Conservation (phyloP, 2,329 filamentous ascomycete species). For the Sporothrix euskadiensis region DNA sequence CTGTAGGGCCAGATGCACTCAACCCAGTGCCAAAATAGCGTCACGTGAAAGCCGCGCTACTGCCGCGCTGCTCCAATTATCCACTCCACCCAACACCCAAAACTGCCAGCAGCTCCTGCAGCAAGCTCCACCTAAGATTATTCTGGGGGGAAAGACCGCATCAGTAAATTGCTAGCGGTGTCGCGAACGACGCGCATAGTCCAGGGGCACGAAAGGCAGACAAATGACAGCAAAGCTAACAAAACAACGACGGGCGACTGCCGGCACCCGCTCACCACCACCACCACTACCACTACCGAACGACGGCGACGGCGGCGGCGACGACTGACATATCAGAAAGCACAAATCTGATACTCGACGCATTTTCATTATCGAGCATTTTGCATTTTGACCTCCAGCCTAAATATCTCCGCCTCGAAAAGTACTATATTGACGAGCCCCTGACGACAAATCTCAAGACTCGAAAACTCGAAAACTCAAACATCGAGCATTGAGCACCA, state of each 20-base stretch:
- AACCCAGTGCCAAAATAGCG: neutral
- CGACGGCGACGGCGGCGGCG: neutral
- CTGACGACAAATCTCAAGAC: neutral
- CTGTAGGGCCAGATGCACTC: neutral
- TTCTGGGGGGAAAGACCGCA: constrained; percentile 10
- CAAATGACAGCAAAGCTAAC: constrained; percentile 5
- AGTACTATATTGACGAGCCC: neutral
- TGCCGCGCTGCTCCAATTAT: neutral
- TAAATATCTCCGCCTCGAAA: neutral
- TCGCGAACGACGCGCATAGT: constrained; percentile 29
- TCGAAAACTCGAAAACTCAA: neutral
- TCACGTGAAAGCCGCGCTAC: constrained; percentile 21
- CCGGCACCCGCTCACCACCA: constrained; percentile 10
- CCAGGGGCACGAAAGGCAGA: constrained; percentile 18
- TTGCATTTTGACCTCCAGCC: neutral
- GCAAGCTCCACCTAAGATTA: constrained; percentile 11
- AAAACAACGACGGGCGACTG: constrained; percentile 20
- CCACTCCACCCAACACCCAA: neutral
- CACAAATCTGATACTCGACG: neutral
- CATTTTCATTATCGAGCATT: neutral
- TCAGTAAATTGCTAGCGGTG: constrained; percentile 25
- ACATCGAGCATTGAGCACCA: neutral
- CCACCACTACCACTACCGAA: constrained; percentile 9
- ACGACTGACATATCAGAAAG: neutral
- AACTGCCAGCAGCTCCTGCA: constrained; percentile 8